These are phyloP conservation scores for Arthonia radiata DNA, from an alignment of 495 filamentous ascomycete species.

Conservation along the genomic window DNA sequence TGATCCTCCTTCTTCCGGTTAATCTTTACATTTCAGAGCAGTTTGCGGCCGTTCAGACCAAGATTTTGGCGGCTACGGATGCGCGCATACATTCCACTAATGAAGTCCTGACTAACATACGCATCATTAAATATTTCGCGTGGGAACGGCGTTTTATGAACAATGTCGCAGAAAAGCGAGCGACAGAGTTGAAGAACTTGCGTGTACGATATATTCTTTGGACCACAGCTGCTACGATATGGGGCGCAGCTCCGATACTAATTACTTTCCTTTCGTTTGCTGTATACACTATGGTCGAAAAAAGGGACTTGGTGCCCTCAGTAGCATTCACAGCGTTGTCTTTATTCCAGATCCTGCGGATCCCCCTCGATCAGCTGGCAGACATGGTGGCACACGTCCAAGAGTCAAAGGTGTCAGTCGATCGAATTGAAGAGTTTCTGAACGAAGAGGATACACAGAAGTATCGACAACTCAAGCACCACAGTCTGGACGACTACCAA, in stretches of 20 bases:
- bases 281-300: constrained; percentile 74
- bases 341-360: constrained; percentile 81
- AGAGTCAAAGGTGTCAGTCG: constrained; percentile 89
- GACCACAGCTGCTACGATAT: constrained; percentile 74
- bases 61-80: constrained; percentile 84
- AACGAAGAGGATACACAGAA: constrained; percentile 93
- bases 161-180: constrained; percentile 69
- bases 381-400: constrained; percentile 99
- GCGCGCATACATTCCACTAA: constrained; percentile 92
- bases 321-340: constrained; percentile 93
- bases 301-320: constrained; percentile 72
- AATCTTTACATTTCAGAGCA: constrained; percentile 67
- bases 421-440: constrained; percentile 88
- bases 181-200: constrained; percentile 50
- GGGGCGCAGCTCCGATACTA: constrained; percentile 85
- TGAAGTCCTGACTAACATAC: constrained; percentile 89
- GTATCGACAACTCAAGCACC: constrained; percentile 54
- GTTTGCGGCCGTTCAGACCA: constrained; percentile 65
- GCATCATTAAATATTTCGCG: constrained; percentile 98
- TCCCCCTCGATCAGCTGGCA: constrained; percentile 85
- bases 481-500: constrained; percentile 31
- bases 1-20: constrained; percentile 67
- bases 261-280: constrained; percentile 95
- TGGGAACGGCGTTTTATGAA: constrained; percentile 86
- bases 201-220: constrained; percentile 71